These are phyloP conservation scores for Eimeria necatrix DNA, from an alignment of 169 alveolate species.

Conservation along the genomic window DNA sequence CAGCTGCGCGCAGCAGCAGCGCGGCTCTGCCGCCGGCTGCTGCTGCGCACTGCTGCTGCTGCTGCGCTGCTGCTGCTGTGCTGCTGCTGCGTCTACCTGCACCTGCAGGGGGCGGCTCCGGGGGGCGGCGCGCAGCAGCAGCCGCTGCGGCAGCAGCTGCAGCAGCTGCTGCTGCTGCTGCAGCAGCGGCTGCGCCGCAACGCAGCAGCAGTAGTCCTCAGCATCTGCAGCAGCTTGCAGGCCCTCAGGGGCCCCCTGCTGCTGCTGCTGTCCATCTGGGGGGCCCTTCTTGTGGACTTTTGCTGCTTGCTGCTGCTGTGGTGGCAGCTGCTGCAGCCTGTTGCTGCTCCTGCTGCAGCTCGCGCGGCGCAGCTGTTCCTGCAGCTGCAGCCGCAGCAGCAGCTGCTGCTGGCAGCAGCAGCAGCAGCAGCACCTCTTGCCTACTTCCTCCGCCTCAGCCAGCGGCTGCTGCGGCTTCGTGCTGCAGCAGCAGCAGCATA, in stretches of 20 bases:
- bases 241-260: neutral
- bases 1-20: neutral
- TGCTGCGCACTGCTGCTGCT: conserved; percentile 19
- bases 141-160: neutral
- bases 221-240: neutral
- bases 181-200: conserved; percentile 13
- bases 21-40: conserved; percentile 1
- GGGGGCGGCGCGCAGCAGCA: neutral
- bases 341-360: conserved; percentile 2
- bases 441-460: neutral
- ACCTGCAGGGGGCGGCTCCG: neutral
- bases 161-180: conserved; percentile 18
- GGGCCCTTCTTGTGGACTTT: neutral
- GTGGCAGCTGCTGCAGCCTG: neutral
- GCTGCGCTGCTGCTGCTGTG: neutral
- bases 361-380: neutral
- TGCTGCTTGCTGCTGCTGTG: neutral
- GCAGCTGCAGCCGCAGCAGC: conserved; percentile 36
- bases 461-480: neutral
- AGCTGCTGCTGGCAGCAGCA: neutral
- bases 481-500: neutral
- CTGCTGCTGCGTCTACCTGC: neutral
- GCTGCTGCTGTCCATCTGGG: neutral
- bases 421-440: conserved; percentile 7
- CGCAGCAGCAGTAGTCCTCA: neutral